These are phyloP conservation scores for Penicillium salamii DNA, from an alignment of 495 filamentous ascomycete species.

Conservation along the genomic window DNA sequence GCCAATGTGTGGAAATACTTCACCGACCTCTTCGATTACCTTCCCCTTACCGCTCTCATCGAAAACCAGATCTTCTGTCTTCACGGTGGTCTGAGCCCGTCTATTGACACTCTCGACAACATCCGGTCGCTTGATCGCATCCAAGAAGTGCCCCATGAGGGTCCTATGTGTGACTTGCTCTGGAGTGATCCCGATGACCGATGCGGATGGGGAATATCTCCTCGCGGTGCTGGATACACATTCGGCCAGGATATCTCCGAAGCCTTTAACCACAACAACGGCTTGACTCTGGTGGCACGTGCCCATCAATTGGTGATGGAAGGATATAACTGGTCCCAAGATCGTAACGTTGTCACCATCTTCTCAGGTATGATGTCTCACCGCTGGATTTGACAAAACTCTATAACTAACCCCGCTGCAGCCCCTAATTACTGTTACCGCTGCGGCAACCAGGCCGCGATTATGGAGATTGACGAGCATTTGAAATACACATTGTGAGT, in stretches of 20 bases:
- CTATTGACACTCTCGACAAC: slow-evolving; percentile 97
- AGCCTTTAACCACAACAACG: slow-evolving; percentile 99
- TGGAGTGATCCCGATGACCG: slow-evolving; percentile 99
- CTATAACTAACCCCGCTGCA: slow-evolving; percentile 29
- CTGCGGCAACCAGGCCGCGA: slow-evolving; percentile 97
- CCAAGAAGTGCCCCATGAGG: slow-evolving; percentile 97
- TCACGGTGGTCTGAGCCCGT: slow-evolving; percentile 92
- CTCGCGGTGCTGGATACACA: slow-evolving; percentile 95
- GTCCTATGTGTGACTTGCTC: slow-evolving; percentile 96
- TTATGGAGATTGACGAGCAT: slow-evolving; percentile 99
- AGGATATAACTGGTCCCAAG: slow-evolving; percentile 97
- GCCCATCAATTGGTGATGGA: slow-evolving; percentile 98
- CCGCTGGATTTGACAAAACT: background rate
- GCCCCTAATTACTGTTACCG: slow-evolving; percentile 97
- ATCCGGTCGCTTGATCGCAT: slow-evolving; percentile 94
- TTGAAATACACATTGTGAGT: slow-evolving; percentile 99
- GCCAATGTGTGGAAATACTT: slow-evolving; percentile 99
- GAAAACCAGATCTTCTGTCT: slow-evolving; percentile 99
- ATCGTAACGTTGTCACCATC: slow-evolving; percentile 96
- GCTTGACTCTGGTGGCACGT: slow-evolving; percentile 88
- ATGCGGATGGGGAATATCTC: slow-evolving; percentile 98
- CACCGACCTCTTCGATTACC: slow-evolving; percentile 98
- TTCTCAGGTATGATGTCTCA: slow-evolving; percentile 74
- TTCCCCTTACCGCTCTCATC: slow-evolving; percentile 95
- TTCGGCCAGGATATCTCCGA: slow-evolving; percentile 99